Evolutionary conservation across 2,329 filamentous ascomycete genomes (phyloP).

Genomic region (Fusarium newnesense): DNA sequence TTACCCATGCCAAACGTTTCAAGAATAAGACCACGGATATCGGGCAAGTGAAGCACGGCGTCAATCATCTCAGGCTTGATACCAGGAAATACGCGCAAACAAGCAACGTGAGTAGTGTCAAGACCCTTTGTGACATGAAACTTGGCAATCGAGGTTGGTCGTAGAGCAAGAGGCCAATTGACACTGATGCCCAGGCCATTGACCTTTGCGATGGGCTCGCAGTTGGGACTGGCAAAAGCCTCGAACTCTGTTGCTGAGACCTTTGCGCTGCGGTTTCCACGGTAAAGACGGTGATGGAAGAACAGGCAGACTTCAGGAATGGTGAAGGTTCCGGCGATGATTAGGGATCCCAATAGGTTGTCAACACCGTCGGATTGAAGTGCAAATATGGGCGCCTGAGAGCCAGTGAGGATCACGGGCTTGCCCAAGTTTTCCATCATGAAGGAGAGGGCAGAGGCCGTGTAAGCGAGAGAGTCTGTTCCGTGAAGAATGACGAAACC

Average conservation of each 20-base stretch:
- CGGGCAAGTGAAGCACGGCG: conserved; percentile 80
- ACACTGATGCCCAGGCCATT: conserved; percentile 84
- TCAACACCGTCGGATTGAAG: conserved; percentile 92
- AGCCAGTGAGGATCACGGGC: conserved; percentile 86
- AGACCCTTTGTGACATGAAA: conserved; percentile 80
- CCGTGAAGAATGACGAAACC: conserved; percentile 92
- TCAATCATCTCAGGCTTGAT: conserved; percentile 95
- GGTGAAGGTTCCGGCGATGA: conserved; percentile 91
- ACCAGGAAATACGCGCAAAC: conserved; percentile 89
- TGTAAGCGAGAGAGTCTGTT: conserved; percentile 90
- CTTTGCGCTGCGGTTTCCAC: conserved; percentile 89
- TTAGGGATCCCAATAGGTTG: conserved; percentile 87
- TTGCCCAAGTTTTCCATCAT: conserved; percentile 93
- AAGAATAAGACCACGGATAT: conserved; percentile 82
- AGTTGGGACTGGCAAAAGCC: conserved; percentile 90
- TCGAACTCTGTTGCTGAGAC: conserved; percentile 87
- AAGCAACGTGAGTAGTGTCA: conserved; percentile 89
- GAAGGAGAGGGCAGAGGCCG: conserved; percentile 89
- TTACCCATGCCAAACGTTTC: conserved; percentile 96
- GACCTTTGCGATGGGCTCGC: conserved; percentile 81
- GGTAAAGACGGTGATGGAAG: conserved; percentile 91
- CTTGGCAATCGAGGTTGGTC: conserved; percentile 77
- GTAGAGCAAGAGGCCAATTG: conserved; percentile 80
- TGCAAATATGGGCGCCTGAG: conserved; percentile 87
- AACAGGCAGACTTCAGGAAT: conserved; percentile 94